Percentiles rank a stretch among this genome's conserved stretches.
Evolutionary conservation across 176 grass and related monocot species (phyloP).

Genomic region (Ampelocalamus luodianensis): DNA sequence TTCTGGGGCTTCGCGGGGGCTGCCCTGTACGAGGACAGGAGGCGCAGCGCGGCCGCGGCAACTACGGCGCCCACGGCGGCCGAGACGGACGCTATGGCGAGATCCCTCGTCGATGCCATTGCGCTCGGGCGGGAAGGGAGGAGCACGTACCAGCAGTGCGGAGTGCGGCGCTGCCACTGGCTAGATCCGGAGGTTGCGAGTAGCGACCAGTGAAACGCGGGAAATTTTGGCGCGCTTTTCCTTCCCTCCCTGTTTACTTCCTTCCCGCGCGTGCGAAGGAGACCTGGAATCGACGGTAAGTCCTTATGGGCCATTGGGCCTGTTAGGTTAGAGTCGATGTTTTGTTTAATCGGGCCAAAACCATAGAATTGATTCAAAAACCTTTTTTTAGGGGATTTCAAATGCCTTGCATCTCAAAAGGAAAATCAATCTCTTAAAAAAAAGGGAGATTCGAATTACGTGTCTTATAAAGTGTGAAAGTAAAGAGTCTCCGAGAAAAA

Average conservation of each 20-base stretch:
- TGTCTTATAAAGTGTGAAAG: too few species aligned
- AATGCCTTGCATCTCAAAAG: too few species aligned
- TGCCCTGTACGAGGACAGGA: constrained; percentile 46
- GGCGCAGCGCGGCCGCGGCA: constrained; percentile 48
- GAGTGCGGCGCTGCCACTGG: not conserved
- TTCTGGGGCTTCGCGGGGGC: constrained; percentile 24
- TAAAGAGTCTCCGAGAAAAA: too few species aligned
- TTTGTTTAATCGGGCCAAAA: not conserved
- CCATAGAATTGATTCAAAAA: not conserved
- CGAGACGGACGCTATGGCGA: constrained; percentile 66
- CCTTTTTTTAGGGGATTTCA: too few species aligned
- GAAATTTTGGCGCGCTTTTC: constrained; percentile 1
- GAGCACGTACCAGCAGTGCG: not conserved
- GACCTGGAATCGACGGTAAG: not conserved
- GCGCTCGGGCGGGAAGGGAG: not conserved
- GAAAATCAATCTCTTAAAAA: too few species aligned
- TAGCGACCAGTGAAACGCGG: constrained; percentile 24
- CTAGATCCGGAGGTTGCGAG: not conserved
- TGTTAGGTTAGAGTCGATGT: too few species aligned
- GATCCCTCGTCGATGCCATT: constrained; percentile 65
- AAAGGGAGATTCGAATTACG: too few species aligned
- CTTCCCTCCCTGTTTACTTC: not conserved
- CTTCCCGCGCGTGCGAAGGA: not conserved
- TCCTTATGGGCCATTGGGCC: too few species aligned
- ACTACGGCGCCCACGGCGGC: constrained; percentile 63